A percentile compares a stretch with the other conserved stretches of the same genome.
Conservation (phyloP, 1,284 basidiomycete genomes). For the Trametes sp. region DNA sequence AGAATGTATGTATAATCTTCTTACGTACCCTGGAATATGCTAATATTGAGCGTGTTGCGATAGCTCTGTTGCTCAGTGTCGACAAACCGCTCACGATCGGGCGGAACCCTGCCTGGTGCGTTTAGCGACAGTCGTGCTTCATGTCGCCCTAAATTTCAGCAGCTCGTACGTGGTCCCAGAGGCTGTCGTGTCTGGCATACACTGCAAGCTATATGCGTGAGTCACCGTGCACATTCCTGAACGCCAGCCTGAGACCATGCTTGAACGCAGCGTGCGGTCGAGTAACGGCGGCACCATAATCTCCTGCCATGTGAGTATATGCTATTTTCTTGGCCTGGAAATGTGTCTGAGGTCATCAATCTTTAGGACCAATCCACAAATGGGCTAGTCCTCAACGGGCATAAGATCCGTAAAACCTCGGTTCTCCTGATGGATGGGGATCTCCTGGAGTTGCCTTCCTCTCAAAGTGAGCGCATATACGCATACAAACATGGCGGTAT, state of each 20-base stretch:
- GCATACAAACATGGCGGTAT: neutral
- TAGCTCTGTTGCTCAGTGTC: conserved; percentile 56
- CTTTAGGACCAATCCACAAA: conserved; percentile 80
- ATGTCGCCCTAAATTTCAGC: neutral
- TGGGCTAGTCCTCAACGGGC: conserved; percentile 75
- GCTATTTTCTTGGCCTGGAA: neutral
- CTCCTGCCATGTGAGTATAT: conserved; percentile 68
- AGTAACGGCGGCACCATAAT: conserved; percentile 75
- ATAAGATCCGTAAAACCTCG: conserved; percentile 66
- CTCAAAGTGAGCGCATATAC: conserved; percentile 53
- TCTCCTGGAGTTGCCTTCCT: conserved; percentile 68
- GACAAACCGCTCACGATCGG: conserved; percentile 72
- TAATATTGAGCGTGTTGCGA: too few species aligned
- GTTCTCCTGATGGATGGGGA: conserved; percentile 82
- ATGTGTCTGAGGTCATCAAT: conserved; percentile 3
- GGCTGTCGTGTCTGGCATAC: conserved; percentile 65
- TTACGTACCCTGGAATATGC: neutral
- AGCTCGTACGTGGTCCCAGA: conserved; percentile 61
- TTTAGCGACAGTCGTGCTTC: neutral
- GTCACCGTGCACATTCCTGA: conserved; percentile 19
- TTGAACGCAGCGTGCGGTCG: conserved; percentile 61
- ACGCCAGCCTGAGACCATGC: neutral
- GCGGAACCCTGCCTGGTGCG: conserved; percentile 53
- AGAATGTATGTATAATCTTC: conserved; percentile 54
- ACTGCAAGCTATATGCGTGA: conserved; percentile 83